Base-by-base conservation (phyloP, 768 basidiomycete genomes). In the Pleurotus tuoliensis region DNA sequence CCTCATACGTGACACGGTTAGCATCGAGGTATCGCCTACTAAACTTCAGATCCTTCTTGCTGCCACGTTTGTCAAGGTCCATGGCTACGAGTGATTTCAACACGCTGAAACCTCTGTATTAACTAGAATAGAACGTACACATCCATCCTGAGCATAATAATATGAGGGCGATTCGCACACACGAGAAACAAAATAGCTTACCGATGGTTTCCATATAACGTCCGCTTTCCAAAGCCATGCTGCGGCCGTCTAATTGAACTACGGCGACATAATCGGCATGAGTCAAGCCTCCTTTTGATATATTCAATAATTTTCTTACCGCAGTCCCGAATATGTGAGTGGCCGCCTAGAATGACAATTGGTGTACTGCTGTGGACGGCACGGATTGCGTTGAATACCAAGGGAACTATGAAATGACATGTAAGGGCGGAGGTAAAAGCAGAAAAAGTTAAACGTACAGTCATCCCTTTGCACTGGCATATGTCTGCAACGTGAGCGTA, bases 191-290 rank as follows among this genome's bases (percentile, higher is more conserved):
- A 30, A 16, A 20, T 16, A 3, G 24, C 80, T 11, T 48, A 88
- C 91, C 92, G 54, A 95, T 75, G 8, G 94, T 97, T 72, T 97
- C 94, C 87, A 96, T 90, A 66, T 95, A 96, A 20, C 92, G 76
- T 15, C 94, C 90, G 60, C 90, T 88, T 64, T 92, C 90, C 58
- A 94, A 66, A 1, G 87, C 76, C 76, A 94, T 91, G 0, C 87
- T 86, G n/a, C 86, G 78, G 3, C 78, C 80, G 68, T 94, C 92
- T 18, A 84, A 72, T 67, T 86, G 84, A 20, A 80, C 82, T 84
- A 47, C 6, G 27, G 16, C 18, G 50, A 25, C 5, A 25, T 4
- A 25, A 25, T 5, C 24, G 24, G 1, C 7, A 44, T 22, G 20
- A 12, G 40, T 24, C 20, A 34, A 34, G 9, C 30, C 30, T 34